phyloP scores from a whole-genome alignment of 768 basidiomycete species.

The Lentinula detonsa region DNA sequence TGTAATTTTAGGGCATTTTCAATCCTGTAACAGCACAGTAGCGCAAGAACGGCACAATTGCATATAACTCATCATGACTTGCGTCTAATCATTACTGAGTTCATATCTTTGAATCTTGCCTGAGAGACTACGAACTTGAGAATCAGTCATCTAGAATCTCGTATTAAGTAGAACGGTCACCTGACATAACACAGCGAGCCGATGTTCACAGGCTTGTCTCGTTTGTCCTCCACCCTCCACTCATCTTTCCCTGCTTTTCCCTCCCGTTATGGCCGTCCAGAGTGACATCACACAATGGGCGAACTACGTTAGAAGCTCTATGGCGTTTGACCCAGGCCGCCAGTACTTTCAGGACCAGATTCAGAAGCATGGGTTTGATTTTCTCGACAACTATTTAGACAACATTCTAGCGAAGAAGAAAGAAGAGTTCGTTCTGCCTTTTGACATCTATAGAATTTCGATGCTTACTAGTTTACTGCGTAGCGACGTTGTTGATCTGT shows the following conservation, averaged over 20 bases:
- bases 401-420: constrained; percentile 62
- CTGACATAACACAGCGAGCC: background rate
- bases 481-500: constrained; percentile 71
- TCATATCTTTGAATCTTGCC: too few relatives aligned
- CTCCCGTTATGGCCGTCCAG: constrained; percentile 27
- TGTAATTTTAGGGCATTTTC: background rate
- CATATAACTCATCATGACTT: too few relatives aligned
- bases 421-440: constrained; percentile 46
- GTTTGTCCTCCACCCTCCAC: background rate
- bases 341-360: constrained; percentile 69
- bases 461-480: background rate
- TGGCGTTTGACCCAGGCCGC: constrained; percentile 69
- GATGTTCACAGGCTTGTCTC: background rate
- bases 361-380: constrained; percentile 69
- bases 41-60: too few relatives aligned
- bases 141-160: too few relatives aligned
- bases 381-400: constrained; percentile 74
- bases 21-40: too few relatives aligned
- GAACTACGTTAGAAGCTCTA: constrained; percentile 55
- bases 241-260: background rate
- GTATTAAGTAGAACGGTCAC: background rate
- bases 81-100: too few relatives aligned
- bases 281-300: constrained; percentile 66
- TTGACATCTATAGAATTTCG: background rate
- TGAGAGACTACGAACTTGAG: too few relatives aligned